A percentile compares a stretch with the other conserved stretches of the same genome.
phyloP scores from a whole-genome alignment of 495 filamentous ascomycete genomes.

The Glonium stellatum region DNA sequence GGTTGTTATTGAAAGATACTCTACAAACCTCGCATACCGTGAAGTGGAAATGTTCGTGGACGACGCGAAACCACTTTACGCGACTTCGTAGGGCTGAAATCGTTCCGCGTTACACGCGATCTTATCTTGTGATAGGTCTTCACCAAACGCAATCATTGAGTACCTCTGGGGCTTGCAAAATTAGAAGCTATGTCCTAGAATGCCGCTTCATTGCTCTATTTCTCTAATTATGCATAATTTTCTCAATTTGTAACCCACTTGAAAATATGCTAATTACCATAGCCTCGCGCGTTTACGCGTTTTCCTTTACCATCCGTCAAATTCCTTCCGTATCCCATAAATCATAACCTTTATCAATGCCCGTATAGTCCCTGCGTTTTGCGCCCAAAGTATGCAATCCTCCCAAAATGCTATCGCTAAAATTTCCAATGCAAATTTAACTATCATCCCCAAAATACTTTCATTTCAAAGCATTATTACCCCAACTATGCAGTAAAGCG shows the following conservation, averaged over 20 bases:
- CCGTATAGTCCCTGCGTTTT: neutral
- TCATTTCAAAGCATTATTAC: neutral
- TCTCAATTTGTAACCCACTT: neutral
- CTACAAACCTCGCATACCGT: neutral
- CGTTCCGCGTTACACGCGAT: neutral
- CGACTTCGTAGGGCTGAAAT: neutral
- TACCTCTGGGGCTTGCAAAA: neutral
- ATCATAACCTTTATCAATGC: neutral
- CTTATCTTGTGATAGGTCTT: neutral
- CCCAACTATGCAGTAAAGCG: too few species aligned
- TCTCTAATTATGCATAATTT: neutral
- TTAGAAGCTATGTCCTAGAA: neutral
- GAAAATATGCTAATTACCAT: neutral
- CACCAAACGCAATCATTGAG: neutral
- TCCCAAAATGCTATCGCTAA: neutral
- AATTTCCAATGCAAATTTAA: neutral
- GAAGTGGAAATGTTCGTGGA: neutral
- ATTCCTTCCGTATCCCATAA: neutral
- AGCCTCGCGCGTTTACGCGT: neutral
- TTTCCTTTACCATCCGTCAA: neutral
- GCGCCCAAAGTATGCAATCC: neutral
- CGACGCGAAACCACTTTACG: slow-evolving; percentile 3
- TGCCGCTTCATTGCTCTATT: neutral
- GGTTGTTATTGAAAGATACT: neutral
- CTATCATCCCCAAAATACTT: neutral